phyloP scores from a whole-genome alignment of 345 rosid species.

The Crucihimalaya himalaica region DNA sequence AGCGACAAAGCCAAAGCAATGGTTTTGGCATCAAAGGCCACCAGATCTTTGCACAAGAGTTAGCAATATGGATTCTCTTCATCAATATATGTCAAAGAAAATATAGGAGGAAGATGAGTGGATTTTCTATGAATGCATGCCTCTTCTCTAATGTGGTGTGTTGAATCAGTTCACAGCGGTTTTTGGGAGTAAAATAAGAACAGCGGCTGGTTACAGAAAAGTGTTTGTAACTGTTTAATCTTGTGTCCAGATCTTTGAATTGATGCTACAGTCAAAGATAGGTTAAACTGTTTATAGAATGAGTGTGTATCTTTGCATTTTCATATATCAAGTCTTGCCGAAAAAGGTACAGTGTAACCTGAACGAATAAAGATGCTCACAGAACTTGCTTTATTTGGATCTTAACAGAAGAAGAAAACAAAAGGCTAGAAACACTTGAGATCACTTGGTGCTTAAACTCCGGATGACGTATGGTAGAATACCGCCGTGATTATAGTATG shows the following conservation, averaged over 20 bases:
- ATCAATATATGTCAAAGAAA: slow-evolving; percentile 3
- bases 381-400: slow-evolving; percentile 36
- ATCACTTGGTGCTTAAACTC: slow-evolving; percentile 48
- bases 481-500: slow-evolving; percentile 78
- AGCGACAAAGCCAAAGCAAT: slow-evolving; percentile 63
- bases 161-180: neutral
- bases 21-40: slow-evolving; percentile 59
- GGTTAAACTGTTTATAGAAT: neutral
- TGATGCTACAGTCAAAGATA: neutral
- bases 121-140: slow-evolving; percentile 4
- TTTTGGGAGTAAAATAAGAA: slow-evolving; percentile 5
- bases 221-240: slow-evolving; percentile 10
- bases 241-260: neutral
- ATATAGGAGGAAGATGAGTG: slow-evolving; percentile 1
- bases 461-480: slow-evolving; percentile 69
- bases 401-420: neutral
- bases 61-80: slow-evolving; percentile 5
- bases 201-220: neutral
- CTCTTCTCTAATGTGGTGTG: slow-evolving; percentile 9
- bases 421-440: slow-evolving; percentile 22
- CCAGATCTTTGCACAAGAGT: slow-evolving; percentile 51
- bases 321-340: slow-evolving; percentile 12
- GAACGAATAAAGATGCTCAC: slow-evolving; percentile 17
- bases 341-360: slow-evolving; percentile 6
- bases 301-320: neutral